Evolutionary conservation across 2,329 filamentous ascomycete genomes (phyloP), one percentile per base, ranked within the genome.

Genomic region (Lachnellula subtilissima): DNA sequence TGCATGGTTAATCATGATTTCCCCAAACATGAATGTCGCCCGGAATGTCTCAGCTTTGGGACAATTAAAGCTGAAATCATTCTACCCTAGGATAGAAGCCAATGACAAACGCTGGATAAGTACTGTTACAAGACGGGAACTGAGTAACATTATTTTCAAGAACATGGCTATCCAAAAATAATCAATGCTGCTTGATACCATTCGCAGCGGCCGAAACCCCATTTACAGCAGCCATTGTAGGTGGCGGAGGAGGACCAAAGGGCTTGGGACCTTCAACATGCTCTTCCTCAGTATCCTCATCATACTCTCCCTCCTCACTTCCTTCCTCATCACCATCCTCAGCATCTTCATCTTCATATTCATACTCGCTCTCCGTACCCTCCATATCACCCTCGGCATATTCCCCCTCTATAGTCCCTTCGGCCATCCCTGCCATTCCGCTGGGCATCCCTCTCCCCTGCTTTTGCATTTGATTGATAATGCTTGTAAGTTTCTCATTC

Each of bases 391-490:
- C 75, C 63, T 80, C 80, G 32, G 82, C 79, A 63, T 86, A 85
- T 51, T 82, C 79, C 71, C 64, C 80, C 73, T 62, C 80, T 72
- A 35, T 73, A 72, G 71, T 78, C 68, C 69, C 82, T 70, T 84
- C 85, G 61, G 82, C 77, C 62, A 81, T 82, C 61, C 76, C 80
- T 54, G 76, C 81, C 74, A 83, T 78, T 56, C 84, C 85, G 56
- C 88, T 82, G 4, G 83, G 79, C 52, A 85, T 82, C 54, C 91
- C 91, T 58, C 93, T 86, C 15, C 93, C 92, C 69, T 97, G 92
- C 63, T 90, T 89, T 73, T 97, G 93, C 91, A 97, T 96, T 67
- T 91, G 90, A 60, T 94, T 89, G 74, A 96, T 96, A 67, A 97
- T 89, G 70, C 89, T 91, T 74, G 93, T 93, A 55, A 99, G 84